Percentiles rank a stretch among this genome's conserved stretches.
These are phyloP conservation scores for Syzygium malaccense DNA, from an alignment of 441 rosid species.

Conservation along the genomic window DNA sequence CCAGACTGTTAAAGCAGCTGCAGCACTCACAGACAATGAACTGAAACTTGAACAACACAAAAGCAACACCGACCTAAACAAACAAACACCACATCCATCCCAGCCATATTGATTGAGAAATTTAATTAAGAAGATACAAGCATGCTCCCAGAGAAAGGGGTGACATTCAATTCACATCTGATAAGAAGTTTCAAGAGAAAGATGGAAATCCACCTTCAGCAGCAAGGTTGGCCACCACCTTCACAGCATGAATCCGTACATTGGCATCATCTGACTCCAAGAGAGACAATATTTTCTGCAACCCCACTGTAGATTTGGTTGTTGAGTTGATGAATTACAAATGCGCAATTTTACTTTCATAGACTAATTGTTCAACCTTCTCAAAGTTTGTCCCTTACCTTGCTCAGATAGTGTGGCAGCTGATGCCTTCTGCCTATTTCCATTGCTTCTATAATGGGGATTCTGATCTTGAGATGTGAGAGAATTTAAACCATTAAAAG, in stretches of 20 bases:
- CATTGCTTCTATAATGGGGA: conserved; percentile 2
- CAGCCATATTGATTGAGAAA: background rate
- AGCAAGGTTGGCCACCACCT: conserved; percentile 18
- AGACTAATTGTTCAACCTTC: background rate
- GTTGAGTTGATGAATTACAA: background rate
- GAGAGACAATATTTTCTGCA: conserved; percentile 8
- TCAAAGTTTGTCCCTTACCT: background rate
- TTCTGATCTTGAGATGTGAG: background rate
- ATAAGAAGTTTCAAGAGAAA: background rate
- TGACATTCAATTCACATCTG: background rate
- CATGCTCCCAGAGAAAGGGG: background rate
- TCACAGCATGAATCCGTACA: conserved; percentile 15
- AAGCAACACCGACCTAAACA: background rate
- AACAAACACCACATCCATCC: background rate
- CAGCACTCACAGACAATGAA: background rate
- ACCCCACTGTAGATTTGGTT: conserved; percentile 5
- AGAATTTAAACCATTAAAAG: conserved; percentile 1
- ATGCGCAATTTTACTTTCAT: background rate
- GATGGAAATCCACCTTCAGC: conserved; percentile 9
- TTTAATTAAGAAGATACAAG: background rate
- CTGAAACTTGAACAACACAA: background rate
- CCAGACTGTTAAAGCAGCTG: background rate
- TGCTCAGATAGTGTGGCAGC: conserved; percentile 10
- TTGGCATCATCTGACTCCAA: conserved; percentile 16
- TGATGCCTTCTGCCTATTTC: conserved; percentile 11